Conservation (phyloP, 176 grass and related monocot species). For the Themeda triandra region DNA sequence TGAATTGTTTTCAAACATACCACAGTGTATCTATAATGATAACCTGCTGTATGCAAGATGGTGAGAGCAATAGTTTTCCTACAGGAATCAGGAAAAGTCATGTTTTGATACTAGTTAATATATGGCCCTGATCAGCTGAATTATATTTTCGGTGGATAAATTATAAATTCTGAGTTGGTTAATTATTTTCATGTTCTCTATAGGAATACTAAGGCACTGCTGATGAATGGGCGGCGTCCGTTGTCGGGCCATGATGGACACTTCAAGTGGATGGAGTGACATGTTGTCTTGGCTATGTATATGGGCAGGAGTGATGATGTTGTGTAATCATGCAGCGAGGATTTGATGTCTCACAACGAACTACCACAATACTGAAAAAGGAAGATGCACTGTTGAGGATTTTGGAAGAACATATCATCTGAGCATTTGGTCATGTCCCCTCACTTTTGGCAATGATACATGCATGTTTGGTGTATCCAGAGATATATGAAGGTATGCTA, state of each 20-base stretch:
- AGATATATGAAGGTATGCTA: not conserved
- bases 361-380: not conserved
- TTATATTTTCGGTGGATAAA: not conserved
- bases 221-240: not conserved
- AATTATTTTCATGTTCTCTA: not conserved
- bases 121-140: not conserved
- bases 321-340: not conserved
- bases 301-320: not conserved
- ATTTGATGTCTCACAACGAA: slow-evolving; percentile 14
- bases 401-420: not conserved
- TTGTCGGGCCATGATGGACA: not conserved
- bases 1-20: not conserved
- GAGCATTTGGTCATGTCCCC: slow-evolving; percentile 5
- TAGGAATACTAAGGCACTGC: not conserved
- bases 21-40: not conserved
- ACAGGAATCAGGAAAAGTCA: not conserved
- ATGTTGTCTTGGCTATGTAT: too few species aligned
- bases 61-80: not conserved
- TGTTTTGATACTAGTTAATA: not conserved
- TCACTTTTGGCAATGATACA: slow-evolving; percentile 17
- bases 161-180: not conserved
- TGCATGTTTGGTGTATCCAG: not conserved
- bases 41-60: not conserved
- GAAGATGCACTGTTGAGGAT: not conserved
- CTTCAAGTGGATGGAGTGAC: not conserved